Base-by-base conservation (phyloP, 176 grass and related monocot genomes). In the Rhipidocladum racemiflorum region DNA sequence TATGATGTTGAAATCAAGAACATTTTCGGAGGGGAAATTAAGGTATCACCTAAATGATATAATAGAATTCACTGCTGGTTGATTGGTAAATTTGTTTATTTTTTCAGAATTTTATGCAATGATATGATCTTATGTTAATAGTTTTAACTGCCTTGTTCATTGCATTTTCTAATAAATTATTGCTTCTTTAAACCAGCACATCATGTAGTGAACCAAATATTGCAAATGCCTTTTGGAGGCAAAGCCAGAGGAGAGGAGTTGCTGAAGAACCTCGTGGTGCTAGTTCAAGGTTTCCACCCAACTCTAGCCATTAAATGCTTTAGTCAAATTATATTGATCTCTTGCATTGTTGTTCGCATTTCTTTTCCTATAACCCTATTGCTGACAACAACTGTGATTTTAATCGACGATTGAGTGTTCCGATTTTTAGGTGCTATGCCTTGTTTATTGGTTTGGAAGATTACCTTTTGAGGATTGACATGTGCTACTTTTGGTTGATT, bases 131-230 rank as follows among this genome's bases (percentile, higher is more conserved):
- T 88, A 36, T 56, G 28, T 68, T 65, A 78, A 75, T 54, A 50
- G 11, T 45, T 63, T 68, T 51, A 56, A 76, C 15, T 86, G 80
- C 25, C 44, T 92, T 90, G 53, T 80, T 76, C 45, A 39, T 73
- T 73, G n/a, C 72, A 76, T 86, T 84, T 78, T 42, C 81, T 87
- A 74, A 89, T 54, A 74, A 74, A 54, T 20, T 62, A 14, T 36
- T 34, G 6, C 25, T 77, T 75, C 29, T 60, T 54, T 91, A 18
- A 78, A 93, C 46, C 72, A 99, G 97, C 89, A 87, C 85, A 40
- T 99, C 97, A 77, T 94, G 94, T 83, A 99, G 97, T 80, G 97
- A 99, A 87, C 89, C 97, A 36, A 91, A 99, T 61, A 99, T 99
- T 85, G 89, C 89, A 77, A 99, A 99, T 85, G 89, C 87, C 68